Conservation (phyloP, 352 stramenopile species). For the Pythium sukuiense region DNA sequence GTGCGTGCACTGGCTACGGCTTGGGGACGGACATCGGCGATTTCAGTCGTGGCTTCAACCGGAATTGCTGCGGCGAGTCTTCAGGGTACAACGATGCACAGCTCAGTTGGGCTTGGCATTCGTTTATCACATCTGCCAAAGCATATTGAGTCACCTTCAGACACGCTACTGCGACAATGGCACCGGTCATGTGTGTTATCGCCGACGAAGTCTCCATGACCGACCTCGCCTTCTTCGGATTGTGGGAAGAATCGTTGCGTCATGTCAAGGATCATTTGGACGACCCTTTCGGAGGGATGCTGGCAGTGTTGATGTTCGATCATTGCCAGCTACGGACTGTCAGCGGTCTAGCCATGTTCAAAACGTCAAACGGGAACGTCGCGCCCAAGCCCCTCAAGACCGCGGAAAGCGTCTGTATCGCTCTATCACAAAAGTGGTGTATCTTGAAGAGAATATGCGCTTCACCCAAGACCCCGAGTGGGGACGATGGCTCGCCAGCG, state of each 20-base stretch:
- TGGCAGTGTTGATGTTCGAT: slow-evolving; percentile 24
- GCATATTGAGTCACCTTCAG: slow-evolving; percentile 8
- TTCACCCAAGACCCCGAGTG: slow-evolving; percentile 21
- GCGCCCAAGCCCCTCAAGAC: background rate
- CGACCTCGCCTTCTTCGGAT: slow-evolving; percentile 21
- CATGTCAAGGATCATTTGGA: slow-evolving; percentile 13
- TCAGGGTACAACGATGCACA: slow-evolving; percentile 22
- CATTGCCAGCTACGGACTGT: slow-evolving; percentile 19
- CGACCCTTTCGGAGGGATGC: slow-evolving; percentile 9
- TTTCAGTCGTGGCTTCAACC: slow-evolving; percentile 11
- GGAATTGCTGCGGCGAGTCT: slow-evolving; percentile 25
- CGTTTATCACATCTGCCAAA: background rate
- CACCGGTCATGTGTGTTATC: slow-evolving; percentile 14
- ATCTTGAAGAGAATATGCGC: slow-evolving; percentile 22
- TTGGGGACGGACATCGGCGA: slow-evolving; percentile 1
- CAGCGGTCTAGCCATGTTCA: slow-evolving; percentile 9
- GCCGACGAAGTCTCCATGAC: slow-evolving; percentile 27
- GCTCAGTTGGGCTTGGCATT: slow-evolving; percentile 9
- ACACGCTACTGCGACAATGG: slow-evolving; percentile 11
- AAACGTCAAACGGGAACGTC: background rate
- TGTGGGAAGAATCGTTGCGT: slow-evolving; percentile 27
- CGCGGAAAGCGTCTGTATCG: slow-evolving; percentile 12
- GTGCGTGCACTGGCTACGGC: background rate
- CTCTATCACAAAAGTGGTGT: slow-evolving; percentile 20
- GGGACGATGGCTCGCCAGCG: slow-evolving; percentile 15